Percentiles rank a stretch among this genome's conserved stretches.
phyloP scores from a whole-genome alignment of 148 eudicot genomes.

The Fagopyrum esculentum region DNA sequence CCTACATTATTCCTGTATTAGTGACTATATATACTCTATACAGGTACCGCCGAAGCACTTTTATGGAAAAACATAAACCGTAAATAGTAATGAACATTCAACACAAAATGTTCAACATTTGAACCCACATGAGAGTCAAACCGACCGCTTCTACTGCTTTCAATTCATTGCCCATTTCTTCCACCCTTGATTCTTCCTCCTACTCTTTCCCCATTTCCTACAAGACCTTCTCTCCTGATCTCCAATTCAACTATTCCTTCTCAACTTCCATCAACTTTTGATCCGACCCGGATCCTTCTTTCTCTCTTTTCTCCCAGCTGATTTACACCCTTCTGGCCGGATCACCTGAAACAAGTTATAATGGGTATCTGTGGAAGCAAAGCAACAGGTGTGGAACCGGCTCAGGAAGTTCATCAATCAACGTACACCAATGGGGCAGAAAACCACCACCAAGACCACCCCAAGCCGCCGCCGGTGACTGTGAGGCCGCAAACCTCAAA shows the following conservation, averaged over 20 bases:
- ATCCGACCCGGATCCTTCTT: neutral
- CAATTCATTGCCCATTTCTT: neutral
- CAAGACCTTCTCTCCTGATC: neutral
- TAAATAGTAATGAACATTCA: too few species aligned
- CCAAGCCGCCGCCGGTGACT: neutral
- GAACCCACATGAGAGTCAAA: neutral
- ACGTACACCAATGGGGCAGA: neutral
- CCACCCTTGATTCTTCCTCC: neutral
- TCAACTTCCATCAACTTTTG: neutral
- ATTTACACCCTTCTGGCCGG: neutral
- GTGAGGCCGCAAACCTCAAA: neutral
- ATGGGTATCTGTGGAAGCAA: slow-evolving; percentile 7
- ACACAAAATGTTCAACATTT: neutral
- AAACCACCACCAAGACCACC: neutral
- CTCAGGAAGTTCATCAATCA: neutral
- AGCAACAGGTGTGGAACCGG: neutral
- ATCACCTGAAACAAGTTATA: neutral
- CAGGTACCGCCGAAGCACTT: too few species aligned
- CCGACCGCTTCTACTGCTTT: neutral
- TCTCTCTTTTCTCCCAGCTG: neutral
- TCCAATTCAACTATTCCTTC: neutral
- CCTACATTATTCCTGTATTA: too few species aligned
- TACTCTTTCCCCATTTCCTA: neutral
- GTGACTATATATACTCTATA: too few species aligned
- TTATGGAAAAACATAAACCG: too few species aligned